Conservation (phyloP, 1,284 basidiomycete species). For the Paramarasmius palmivorus region DNA sequence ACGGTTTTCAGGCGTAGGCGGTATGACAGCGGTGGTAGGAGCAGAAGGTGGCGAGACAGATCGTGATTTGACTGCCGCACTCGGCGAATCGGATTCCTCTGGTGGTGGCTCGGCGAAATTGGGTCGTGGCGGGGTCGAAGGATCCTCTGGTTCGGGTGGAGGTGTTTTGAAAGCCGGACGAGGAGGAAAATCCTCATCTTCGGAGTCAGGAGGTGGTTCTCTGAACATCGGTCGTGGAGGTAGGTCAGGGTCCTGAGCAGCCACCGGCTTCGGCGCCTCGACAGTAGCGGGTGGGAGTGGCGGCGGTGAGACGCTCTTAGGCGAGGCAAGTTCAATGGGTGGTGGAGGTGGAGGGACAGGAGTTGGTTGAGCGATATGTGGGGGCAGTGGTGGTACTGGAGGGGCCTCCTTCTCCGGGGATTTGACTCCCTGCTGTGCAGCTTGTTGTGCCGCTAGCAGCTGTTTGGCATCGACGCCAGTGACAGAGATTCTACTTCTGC, state of each 20-base stretch:
- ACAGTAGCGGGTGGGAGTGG: conserved; percentile 24
- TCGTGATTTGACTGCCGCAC: conserved; percentile 24
- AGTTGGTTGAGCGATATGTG: conserved; percentile 17
- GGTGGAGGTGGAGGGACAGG: conserved; percentile 21
- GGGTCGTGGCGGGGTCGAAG: conserved; percentile 32
- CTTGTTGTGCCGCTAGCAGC: conserved; percentile 75
- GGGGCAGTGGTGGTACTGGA: conserved; percentile 30
- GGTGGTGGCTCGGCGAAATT: conserved; percentile 44
- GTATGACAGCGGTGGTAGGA: conserved; percentile 41
- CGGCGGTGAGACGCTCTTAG: conserved; percentile 6
- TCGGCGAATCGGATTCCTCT: conserved; percentile 34
- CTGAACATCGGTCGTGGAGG: conserved; percentile 55
- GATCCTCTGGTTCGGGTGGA: conserved; percentile 29
- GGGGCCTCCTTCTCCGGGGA: conserved; percentile 32
- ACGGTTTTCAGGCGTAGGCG: conserved; percentile 38
- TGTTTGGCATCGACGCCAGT: conserved; percentile 76
- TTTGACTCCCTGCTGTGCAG: conserved; percentile 46
- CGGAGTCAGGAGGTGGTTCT: conserved; percentile 38
- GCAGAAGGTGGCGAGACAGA: conserved; percentile 21
- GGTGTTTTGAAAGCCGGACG: conserved; percentile 51
- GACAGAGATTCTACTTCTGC: conserved; percentile 54
- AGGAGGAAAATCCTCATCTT: conserved; percentile 29
- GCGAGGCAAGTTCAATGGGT: conserved; percentile 6
- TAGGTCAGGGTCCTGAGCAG: conserved; percentile 43
- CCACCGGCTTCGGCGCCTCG: conserved; percentile 18